Evolutionary conservation across 148 eudicot species (phyloP).

Genomic region (Silene uniflora): DNA sequence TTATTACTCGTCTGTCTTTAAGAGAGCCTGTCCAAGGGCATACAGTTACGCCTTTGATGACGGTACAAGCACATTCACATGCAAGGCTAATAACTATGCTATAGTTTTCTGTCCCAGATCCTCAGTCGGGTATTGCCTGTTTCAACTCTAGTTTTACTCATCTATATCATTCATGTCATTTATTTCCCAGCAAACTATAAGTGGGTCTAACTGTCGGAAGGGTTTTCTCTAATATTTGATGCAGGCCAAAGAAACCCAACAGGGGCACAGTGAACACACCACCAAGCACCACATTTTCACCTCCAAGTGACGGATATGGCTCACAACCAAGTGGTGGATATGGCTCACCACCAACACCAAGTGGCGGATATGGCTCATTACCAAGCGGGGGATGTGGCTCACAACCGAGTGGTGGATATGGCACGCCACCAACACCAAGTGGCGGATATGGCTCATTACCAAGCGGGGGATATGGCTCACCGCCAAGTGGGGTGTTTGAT

Average conservation of each 20-base stretch:
- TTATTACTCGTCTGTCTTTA: constrained; percentile 72
- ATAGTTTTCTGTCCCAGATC: constrained; percentile 65
- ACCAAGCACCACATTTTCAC: constrained; percentile 18
- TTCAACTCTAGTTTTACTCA: neutral
- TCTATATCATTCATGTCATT: neutral
- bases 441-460: constrained; percentile 13
- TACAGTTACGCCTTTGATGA: constrained; percentile 95
- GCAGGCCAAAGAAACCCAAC: constrained; percentile 38
- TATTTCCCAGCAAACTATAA: neutral
- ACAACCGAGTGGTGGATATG: too few relatives aligned
- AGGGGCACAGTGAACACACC: constrained; percentile 16
- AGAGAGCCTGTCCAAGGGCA: constrained; percentile 88
- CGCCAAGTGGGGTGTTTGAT: too few relatives aligned
- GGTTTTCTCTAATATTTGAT: constrained; percentile 15
- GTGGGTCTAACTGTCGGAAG: constrained; percentile 11
- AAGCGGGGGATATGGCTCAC: neutral
- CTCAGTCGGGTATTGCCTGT: constrained; percentile 33
- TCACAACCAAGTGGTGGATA: constrained; percentile 19
- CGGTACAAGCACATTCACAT: constrained; percentile 85
- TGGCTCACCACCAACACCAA: constrained; percentile 24
- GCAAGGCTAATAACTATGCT: constrained; percentile 71
- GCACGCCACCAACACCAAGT: too few relatives aligned
- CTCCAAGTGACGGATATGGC: constrained; percentile 4
- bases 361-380: constrained; percentile 2
- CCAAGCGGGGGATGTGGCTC: constrained; percentile 19